phyloP scores from a whole-genome alignment of 345 rosid species.

The Populus alba region DNA sequence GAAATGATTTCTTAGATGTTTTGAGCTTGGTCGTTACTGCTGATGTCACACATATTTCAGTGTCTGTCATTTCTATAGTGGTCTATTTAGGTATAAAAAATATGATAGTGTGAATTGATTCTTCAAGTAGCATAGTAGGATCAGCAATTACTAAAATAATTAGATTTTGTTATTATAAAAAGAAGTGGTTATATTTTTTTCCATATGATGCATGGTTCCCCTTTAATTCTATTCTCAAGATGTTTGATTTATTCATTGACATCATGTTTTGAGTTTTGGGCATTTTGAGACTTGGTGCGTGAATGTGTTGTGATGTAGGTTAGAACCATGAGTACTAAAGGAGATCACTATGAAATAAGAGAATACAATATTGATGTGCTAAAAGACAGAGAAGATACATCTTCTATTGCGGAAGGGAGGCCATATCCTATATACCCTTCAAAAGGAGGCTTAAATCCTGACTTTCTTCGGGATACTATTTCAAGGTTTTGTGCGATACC shows the following conservation, averaged over 20 bases:
- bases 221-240: background rate
- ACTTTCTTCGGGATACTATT: constrained; percentile 60
- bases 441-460: constrained; percentile 76
- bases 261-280: background rate
- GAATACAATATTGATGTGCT: constrained; percentile 78
- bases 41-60: background rate
- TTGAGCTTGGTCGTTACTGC: background rate
- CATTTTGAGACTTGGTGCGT: constrained; percentile 10
- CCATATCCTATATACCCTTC: constrained; percentile 95
- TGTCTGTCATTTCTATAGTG: background rate
- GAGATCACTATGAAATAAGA: constrained; percentile 83
- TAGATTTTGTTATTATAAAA: too few species aligned
- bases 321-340: constrained; percentile 41
- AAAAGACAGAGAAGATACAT: constrained; percentile 62
- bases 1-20: background rate
- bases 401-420: constrained; percentile 49
- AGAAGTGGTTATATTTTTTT: background rate
- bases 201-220: background rate
- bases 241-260: background rate
- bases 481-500: constrained; percentile 46
- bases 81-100: constrained; percentile 2
- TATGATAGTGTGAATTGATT: background rate
- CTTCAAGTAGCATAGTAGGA: background rate
- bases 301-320: constrained; percentile 41
- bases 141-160: too few species aligned